phyloP scores from a whole-genome alignment of 2,329 filamentous ascomycete species.

The Diaporthe amygdali region DNA sequence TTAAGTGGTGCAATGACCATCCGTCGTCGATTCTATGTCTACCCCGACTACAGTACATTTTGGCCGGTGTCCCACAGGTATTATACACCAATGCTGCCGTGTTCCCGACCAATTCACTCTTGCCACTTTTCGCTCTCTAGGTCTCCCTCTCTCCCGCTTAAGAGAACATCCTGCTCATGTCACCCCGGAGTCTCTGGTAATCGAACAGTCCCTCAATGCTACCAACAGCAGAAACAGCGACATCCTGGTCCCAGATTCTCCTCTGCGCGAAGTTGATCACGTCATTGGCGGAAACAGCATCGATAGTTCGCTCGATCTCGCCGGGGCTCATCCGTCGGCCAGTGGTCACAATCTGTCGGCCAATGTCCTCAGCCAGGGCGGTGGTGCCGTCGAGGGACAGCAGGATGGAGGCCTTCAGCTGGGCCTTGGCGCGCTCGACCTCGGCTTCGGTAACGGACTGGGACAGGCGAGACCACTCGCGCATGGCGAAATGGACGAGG shows the following conservation, averaged over 20 bases:
- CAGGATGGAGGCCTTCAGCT: constrained; percentile 98
- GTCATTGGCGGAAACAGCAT: constrained; percentile 90
- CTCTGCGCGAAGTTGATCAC: constrained; percentile 95
- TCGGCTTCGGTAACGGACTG: constrained; percentile 87
- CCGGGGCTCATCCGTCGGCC: constrained; percentile 88
- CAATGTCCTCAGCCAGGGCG: constrained; percentile 96
- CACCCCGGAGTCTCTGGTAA: constrained; percentile 56
- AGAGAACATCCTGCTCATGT: constrained; percentile 44
- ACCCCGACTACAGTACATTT: constrained; percentile 43
- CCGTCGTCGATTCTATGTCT: constrained; percentile 38
- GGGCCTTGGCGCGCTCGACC: constrained; percentile 97
- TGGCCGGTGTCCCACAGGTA: constrained; percentile 40
- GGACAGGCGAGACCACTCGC: constrained; percentile 96
- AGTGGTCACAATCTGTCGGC: constrained; percentile 96
- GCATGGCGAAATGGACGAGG: constrained; percentile 96
- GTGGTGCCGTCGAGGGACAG: constrained; percentile 97
- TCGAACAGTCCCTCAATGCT: constrained; percentile 86
- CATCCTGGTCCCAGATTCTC: constrained; percentile 97
- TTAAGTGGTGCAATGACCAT: constrained; percentile 26
- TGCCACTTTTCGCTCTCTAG: constrained; percentile 19
- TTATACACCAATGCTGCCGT: constrained; percentile 35
- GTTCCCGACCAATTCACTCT: constrained; percentile 24
- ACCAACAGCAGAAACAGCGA: constrained; percentile 92
- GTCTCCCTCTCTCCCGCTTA: background rate
- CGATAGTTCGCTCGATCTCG: constrained; percentile 93